phyloP scores from a whole-genome alignment of 2,329 filamentous ascomycete genomes.

The Biscogniauxia mediterranea region DNA sequence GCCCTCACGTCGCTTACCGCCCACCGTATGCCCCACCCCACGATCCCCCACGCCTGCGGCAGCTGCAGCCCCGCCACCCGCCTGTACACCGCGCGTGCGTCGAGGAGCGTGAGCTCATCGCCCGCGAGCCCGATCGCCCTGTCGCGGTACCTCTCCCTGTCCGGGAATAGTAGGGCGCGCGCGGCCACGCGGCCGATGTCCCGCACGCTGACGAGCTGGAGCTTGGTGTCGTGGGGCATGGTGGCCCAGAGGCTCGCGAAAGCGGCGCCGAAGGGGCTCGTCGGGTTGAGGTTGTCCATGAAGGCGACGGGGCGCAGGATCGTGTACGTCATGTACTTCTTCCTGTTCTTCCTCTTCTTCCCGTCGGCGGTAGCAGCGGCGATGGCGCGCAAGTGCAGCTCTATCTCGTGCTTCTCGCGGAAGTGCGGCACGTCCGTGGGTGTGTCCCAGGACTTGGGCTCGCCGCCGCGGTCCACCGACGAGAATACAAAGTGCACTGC shows the following conservation, averaged over 20 bases:
- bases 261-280: constrained; percentile 29
- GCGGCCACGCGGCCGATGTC: constrained; percentile 41
- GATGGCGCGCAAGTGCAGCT: constrained; percentile 48
- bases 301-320: constrained; percentile 41
- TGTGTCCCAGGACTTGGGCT: constrained; percentile 44
- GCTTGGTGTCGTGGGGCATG: constrained; percentile 27
- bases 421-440: constrained; percentile 58
- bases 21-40: constrained; percentile 32
- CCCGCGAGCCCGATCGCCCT: constrained; percentile 35
- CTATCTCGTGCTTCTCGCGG: constrained; percentile 56
- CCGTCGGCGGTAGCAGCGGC: constrained; percentile 33
- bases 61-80: constrained; percentile 26
- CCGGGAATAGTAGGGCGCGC: constrained; percentile 29
- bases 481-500: constrained; percentile 56
- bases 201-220: constrained; percentile 38
- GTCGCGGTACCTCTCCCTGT: constrained; percentile 24
- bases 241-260: constrained; percentile 34
- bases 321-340: constrained; percentile 33
- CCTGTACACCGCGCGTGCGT: constrained; percentile 31
- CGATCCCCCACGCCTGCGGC: constrained; percentile 32
- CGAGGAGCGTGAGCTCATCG: constrained; percentile 34
- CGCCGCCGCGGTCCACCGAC: constrained; percentile 62
- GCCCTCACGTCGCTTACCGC: constrained; percentile 29
- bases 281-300: constrained; percentile 40
- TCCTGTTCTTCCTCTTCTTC: constrained; percentile 7